Base-by-base conservation (phyloP, 2,329 filamentous ascomycete species). In the Fusarium sp. region DNA sequence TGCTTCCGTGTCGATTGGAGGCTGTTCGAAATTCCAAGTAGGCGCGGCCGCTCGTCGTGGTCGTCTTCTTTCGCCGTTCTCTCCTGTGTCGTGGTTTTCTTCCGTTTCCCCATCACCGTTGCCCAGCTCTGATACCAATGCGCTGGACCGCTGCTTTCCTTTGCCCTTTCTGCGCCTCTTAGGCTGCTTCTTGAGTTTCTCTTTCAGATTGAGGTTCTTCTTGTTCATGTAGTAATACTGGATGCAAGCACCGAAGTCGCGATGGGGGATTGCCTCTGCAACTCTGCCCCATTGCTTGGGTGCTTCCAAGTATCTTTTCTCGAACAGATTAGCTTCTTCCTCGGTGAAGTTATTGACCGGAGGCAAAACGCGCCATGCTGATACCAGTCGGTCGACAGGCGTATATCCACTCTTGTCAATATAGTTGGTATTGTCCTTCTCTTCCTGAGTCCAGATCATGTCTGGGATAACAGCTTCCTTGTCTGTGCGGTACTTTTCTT, bases 141-240 rank as follows among this genome's bases (percentile, higher is more conserved):
- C 88, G 69, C 86, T 90, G 9, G 88, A 86, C 68, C 87, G 83
- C 49, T 88, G 85, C 77, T 90, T 89, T 37, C 83, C 84, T 73
- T 87, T 79, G 76, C 84, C 80, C 83, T 87, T 85, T 81, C 86
- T 88, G 65, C 86, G 83, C 74, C 84, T 84, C 77, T 84, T 88
- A 62, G 85, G 88, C 78, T 87, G 89, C 80, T 85, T 89, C 78
- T 88, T 90, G 30, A 91, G 84, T 79, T 92, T 93, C 75, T 93
- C 91, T 77, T 94, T 93, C 65, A 94, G 89, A 67, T 92, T 90
- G 43, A 89, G 86, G 48, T 89, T 85, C 80, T 91, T 91, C 81
- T 89, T 96, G 76, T 91, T 92, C 67, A 92, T 85, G 78, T 96
- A 96, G 79, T 96, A 96, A 78, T 94, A 93, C 76, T 93, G 91